These are phyloP conservation scores for Exophiala xenobiotica DNA, from an alignment of 2,329 filamentous ascomycete genomes.

Conservation along the genomic window DNA sequence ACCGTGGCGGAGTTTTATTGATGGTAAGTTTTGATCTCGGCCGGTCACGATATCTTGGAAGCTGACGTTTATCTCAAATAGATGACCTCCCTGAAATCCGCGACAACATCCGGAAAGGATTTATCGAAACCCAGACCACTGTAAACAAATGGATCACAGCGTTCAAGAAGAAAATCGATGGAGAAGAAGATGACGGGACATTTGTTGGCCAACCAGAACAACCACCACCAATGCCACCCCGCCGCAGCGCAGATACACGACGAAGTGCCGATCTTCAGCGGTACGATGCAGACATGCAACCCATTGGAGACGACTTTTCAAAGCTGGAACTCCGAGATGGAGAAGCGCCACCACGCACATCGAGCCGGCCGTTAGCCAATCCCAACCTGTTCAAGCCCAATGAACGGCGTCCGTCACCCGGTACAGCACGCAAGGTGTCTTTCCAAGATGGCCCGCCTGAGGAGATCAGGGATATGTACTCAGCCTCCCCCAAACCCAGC, in stretches of 20 bases:
- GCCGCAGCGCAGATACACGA: conserved; percentile 63
- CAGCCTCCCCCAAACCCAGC: conserved; percentile 57
- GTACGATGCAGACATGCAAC: conserved; percentile 91
- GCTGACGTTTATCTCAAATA: conserved; percentile 32
- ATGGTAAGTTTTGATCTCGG: conserved; percentile 53
- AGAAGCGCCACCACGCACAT: conserved; percentile 56
- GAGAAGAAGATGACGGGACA: conserved; percentile 74
- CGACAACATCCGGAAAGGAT: conserved; percentile 91
- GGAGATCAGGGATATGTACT: conserved; percentile 75
- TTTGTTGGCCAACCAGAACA: conserved; percentile 32
- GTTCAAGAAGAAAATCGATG: conserved; percentile 90
- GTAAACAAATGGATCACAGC: conserved; percentile 91
- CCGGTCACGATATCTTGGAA: conserved; percentile 17
- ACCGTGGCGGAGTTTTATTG: conserved; percentile 75
- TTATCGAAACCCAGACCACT: conserved; percentile 87
- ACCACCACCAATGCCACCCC: conserved; percentile 38
- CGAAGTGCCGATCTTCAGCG: conserved; percentile 84
- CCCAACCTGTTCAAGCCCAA: conserved; percentile 66
- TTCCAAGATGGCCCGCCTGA: conserved; percentile 67
- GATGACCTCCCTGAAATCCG: conserved; percentile 92
- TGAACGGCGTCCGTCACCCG: conserved; percentile 48
- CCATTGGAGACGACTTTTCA: conserved; percentile 85
- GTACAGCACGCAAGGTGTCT: conserved; percentile 51
- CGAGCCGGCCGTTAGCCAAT: conserved; percentile 69
- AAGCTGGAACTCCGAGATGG: conserved; percentile 62